These are phyloP conservation scores for Cornus suecica DNA, from an alignment of 148 eudicot species.

Conservation along the genomic window DNA sequence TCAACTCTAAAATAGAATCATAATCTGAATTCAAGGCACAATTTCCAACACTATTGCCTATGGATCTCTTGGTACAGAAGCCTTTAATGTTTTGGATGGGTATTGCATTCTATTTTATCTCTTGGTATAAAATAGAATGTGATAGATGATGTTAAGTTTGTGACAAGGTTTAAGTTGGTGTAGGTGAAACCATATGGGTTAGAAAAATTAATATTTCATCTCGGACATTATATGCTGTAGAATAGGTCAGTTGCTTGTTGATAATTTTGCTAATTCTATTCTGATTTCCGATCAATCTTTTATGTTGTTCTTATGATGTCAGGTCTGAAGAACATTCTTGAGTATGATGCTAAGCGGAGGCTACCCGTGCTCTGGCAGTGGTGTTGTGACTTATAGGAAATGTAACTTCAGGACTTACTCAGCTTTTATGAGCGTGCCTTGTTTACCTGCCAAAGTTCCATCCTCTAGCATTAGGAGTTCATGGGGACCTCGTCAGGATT, in stretches of 20 bases:
- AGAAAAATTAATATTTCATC: too few species aligned
- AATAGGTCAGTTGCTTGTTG: neutral
- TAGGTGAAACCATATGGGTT: too few species aligned
- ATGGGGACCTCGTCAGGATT: slow-evolving; percentile 11
- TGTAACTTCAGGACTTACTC: slow-evolving; percentile 14
- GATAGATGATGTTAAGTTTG: too few species aligned
- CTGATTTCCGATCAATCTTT: neutral
- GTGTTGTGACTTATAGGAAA: slow-evolving; percentile 7
- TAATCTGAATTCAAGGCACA: too few species aligned
- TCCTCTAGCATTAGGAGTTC: slow-evolving; percentile 8
- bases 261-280: neutral
- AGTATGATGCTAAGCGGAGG: slow-evolving; percentile 32
- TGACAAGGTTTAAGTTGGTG: too few species aligned
- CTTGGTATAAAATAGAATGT: too few species aligned
- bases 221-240: too few species aligned
- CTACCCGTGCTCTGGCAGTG: slow-evolving; percentile 14
- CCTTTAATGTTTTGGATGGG: too few species aligned
- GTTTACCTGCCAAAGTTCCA: slow-evolving; percentile 2
- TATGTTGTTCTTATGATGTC: neutral
- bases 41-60: too few species aligned
- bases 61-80: too few species aligned
- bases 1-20: too few species aligned
- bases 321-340: neutral
- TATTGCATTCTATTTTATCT: too few species aligned
- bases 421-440: neutral